Evolutionary conservation across 768 basidiomycete genomes (phyloP).

Genomic region (Krasilnikovozyma curviuscula): DNA sequence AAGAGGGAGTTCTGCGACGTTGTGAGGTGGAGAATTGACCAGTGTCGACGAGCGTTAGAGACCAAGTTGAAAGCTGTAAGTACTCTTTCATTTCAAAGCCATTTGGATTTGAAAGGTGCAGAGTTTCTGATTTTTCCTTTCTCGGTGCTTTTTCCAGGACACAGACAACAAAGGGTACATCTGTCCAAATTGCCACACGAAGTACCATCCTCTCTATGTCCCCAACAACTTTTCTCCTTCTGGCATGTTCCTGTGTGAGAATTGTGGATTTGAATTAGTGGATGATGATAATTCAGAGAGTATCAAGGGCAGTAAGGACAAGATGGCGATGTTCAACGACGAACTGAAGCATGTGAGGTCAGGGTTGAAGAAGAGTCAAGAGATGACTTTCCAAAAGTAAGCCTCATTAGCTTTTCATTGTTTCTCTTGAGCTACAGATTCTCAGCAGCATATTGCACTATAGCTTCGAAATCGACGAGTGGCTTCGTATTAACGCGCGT

Average conservation of each 20-base stretch:
- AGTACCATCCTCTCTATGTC: conserved; percentile 68
- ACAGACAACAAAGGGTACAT: conserved; percentile 95
- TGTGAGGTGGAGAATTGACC: conserved; percentile 88
- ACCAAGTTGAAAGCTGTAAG: conserved; percentile 68
- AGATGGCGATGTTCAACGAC: conserved; percentile 85
- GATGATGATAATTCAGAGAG: conserved; percentile 84
- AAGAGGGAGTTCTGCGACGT: conserved; percentile 91
- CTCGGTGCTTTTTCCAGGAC: conserved; percentile 39
- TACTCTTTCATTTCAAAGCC: conserved; percentile 3
- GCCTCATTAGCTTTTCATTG: conserved; percentile 21
- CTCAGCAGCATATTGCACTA: not conserved
- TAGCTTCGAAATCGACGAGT: conserved; percentile 64
- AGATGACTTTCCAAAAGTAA: conserved; percentile 64
- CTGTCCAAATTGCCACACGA: conserved; percentile 68
- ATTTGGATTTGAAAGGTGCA: not conserved
- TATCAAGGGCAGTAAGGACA: conserved; percentile 66
- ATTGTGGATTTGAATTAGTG: conserved; percentile 60
- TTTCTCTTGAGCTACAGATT: not conserved
- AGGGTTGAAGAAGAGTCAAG: conserved; percentile 71
- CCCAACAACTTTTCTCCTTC: conserved; percentile 25
- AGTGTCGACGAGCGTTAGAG: conserved; percentile 79
- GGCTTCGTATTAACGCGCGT: conserved; percentile 35
- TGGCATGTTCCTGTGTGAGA: conserved; percentile 55
- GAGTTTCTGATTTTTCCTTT: not conserved
- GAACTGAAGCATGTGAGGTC: conserved; percentile 77